Evolutionary conservation across 129 eudicot genomes (phyloP).

Genomic region (Centella asiatica): DNA sequence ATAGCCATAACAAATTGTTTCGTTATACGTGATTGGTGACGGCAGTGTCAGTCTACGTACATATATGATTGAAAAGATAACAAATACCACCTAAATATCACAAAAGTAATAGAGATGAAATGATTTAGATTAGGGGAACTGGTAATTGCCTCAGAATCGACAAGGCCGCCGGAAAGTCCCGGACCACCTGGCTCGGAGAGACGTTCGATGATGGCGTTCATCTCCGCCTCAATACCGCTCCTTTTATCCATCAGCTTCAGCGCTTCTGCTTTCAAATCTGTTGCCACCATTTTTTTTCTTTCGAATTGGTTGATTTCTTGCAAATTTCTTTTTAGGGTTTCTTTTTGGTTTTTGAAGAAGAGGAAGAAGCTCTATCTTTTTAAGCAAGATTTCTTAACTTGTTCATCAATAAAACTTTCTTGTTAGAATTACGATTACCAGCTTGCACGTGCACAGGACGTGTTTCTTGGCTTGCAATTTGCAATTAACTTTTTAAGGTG

Average conservation of each 20-base stretch:
- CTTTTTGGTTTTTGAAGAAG: too few relatives aligned
- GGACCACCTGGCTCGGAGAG: slow-evolving; percentile 84
- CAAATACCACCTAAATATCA: background rate
- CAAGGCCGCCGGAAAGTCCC: slow-evolving; percentile 89
- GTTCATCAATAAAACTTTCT: too few relatives aligned
- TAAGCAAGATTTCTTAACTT: too few relatives aligned
- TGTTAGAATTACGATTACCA: too few relatives aligned
- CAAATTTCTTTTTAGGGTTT: too few relatives aligned
- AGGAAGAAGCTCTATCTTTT: too few relatives aligned
- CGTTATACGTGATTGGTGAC: background rate
- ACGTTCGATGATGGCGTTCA: slow-evolving; percentile 73
- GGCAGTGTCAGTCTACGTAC: background rate
- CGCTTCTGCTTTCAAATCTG: slow-evolving; percentile 56
- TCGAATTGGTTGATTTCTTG: background rate
- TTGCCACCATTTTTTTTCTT: slow-evolving; percentile 40
- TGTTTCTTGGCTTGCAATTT: too few relatives aligned
- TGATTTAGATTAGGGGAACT: background rate
- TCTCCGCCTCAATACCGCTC: slow-evolving; percentile 49
- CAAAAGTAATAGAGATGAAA: background rate
- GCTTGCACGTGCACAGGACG: too few relatives aligned
- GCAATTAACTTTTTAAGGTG: too few relatives aligned
- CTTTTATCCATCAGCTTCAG: slow-evolving; percentile 68
- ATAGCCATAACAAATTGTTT: too few relatives aligned
- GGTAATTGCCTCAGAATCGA: slow-evolving; percentile 63
- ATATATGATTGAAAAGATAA: background rate